phyloP scores from a whole-genome alignment of 441 rosid species.

The Raphanus hybrid region DNA sequence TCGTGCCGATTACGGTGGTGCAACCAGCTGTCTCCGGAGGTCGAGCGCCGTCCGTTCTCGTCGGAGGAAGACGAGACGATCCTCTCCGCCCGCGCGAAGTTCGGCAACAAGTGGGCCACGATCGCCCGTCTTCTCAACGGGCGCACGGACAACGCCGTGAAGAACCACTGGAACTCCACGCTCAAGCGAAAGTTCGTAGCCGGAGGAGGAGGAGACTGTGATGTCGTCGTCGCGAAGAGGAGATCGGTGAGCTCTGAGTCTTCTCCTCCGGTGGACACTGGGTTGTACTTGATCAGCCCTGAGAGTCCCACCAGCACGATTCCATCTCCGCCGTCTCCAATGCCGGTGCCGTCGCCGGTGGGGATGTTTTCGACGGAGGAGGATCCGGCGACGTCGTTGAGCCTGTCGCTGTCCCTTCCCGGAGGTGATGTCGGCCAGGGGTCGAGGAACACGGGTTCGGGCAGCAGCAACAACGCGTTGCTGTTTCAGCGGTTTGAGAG shows the following conservation, averaged over 20 bases:
- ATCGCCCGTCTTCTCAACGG: constrained; percentile 75
- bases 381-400: constrained; percentile 38
- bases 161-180: constrained; percentile 83
- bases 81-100: constrained; percentile 55
- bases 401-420: constrained; percentile 38
- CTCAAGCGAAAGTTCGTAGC: constrained; percentile 58
- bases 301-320: constrained; percentile 57
- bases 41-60: constrained; percentile 64
- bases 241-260: constrained; percentile 53
- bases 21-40: constrained; percentile 73
- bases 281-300: constrained; percentile 51
- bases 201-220: neutral
- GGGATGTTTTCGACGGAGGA: neutral
- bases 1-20: constrained; percentile 78
- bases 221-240: constrained; percentile 39
- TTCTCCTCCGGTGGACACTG: constrained; percentile 48
- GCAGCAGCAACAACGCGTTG: neutral
- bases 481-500: constrained; percentile 31
- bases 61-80: constrained; percentile 67
- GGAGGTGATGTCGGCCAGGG: constrained; percentile 33
- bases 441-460: constrained; percentile 15
- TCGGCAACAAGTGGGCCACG: constrained; percentile 82
- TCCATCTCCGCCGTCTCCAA: constrained; percentile 40
- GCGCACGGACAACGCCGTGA: constrained; percentile 75
- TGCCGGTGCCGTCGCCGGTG: constrained; percentile 30